Percentiles rank a stretch among this genome's conserved stretches.
Evolutionary conservation across 345 rosid genomes (phyloP).

Genomic region (Eucalyptus virginea): DNA sequence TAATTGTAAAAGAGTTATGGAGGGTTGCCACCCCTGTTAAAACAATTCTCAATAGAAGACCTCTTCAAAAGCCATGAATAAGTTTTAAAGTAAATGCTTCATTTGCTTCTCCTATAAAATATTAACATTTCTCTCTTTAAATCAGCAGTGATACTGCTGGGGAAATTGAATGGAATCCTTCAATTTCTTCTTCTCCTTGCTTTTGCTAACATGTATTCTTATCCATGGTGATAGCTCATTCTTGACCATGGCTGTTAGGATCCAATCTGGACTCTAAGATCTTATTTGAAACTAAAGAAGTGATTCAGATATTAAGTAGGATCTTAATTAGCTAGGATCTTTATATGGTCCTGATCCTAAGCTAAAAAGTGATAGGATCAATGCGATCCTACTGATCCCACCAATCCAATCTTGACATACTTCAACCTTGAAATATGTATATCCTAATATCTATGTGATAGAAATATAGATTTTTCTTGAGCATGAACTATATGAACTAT

Average conservation of each 20-base stretch:
- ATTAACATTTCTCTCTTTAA: neutral
- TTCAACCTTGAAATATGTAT: neutral
- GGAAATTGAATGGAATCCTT: neutral
- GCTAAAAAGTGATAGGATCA: neutral
- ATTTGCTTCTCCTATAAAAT: neutral
- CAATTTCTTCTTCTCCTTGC: neutral
- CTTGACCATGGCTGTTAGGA: neutral
- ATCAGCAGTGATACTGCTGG: neutral
- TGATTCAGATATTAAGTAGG: neutral
- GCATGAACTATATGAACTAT: neutral
- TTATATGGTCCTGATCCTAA: neutral
- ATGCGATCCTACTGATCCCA: neutral
- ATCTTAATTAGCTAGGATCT: neutral
- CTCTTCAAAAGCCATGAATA: neutral
- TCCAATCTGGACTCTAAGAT: neutral
- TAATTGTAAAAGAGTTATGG: neutral
- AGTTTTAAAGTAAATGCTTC: neutral
- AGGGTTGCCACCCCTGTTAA: neutral
- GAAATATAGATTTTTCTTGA: neutral
- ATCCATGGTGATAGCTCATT: neutral
- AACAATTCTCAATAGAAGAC: neutral
- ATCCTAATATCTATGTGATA: neutral
- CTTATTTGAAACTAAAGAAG: neutral
- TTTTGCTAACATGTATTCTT: neutral
- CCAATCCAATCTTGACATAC: neutral